Evolutionary conservation across 139 green algal species (phyloP).

Genomic region (Coccomyxa sp.): DNA sequence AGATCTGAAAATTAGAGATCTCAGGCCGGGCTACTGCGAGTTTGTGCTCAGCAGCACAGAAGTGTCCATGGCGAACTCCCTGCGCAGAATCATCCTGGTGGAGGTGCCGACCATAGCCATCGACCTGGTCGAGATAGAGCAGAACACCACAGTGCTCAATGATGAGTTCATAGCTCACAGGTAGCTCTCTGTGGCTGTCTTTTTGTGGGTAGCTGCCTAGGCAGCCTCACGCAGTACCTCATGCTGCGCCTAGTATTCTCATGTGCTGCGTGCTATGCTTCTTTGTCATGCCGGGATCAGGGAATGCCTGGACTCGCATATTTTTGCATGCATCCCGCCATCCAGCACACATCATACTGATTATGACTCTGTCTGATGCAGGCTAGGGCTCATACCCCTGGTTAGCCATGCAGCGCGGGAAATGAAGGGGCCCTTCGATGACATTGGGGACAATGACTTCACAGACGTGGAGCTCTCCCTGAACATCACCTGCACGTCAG

Average conservation of each 20-base stretch:
- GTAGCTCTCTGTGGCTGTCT: background rate
- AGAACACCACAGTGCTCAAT: slow-evolving; percentile 95
- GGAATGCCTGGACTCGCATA: too few species aligned
- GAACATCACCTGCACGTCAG: slow-evolving; percentile 50
- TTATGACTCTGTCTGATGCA: too few species aligned
- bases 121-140: slow-evolving; percentile 96
- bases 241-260: background rate
- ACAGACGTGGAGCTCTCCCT: slow-evolving; percentile 54
- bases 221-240: background rate
- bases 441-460: slow-evolving; percentile 34
- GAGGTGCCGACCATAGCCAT: slow-evolving; percentile 97
- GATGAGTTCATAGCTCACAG: slow-evolving; percentile 97
- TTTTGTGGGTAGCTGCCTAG: background rate
- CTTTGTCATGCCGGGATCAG: background rate
- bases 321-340: too few species aligned
- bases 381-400: slow-evolving; percentile 86
- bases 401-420: slow-evolving; percentile 47
- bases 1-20: slow-evolving; percentile 48
- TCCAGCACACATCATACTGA: too few species aligned
- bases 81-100: slow-evolving; percentile 90
- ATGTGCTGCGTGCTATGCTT: slow-evolving; percentile 19
- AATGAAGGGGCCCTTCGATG: slow-evolving; percentile 57
- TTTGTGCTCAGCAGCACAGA: slow-evolving; percentile 90
- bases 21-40: slow-evolving; percentile 70
- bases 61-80: slow-evolving; percentile 84